Base-by-base conservation (phyloP, 1,284 basidiomycete species). In the Moniliophthora roreri region DNA sequence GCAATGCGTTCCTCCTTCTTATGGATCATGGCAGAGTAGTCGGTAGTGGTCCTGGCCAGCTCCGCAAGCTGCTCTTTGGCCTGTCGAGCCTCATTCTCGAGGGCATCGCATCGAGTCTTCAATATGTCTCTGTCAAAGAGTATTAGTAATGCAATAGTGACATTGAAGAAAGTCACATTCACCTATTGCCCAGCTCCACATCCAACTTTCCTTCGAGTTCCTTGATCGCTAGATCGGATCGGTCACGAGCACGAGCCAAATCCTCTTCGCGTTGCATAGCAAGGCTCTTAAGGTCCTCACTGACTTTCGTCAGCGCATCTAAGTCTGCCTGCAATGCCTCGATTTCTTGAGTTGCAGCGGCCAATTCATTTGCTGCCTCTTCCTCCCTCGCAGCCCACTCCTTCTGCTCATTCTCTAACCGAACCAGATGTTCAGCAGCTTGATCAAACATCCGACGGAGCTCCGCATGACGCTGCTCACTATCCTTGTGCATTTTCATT, bases 1-100 rank as follows among this genome's bases (percentile, higher is more conserved):
- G 74, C 63, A 18, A 92, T 78, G 26, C 91, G 87, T 4, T 81
- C 80, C 58, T 96, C 91, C 70, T 93, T 93, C 67, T 81, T 79
- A 67, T 87, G 79, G 58, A 96, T 83, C 72, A 90, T 85, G 8
- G 75, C 72, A 36, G 93, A 88, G 63, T 94, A 91, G 32, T 93
- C 91, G 2, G 82, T 85, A 4, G 89, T 82, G 0, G 89, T 87
- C 23, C 89, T 82, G 10, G 84, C 79, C 62, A 94, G 70, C 66
- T 97, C 93, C 3, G 85, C 73, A 1, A 93, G 76, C 63, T 95
- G 91, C 46, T 88, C 85, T 59, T 89, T 89, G n/a, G 85, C 76
- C 51, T 88, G 81, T 20, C 89, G 82, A 20, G 82, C 74, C 46
- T 89, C 86, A 46, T 80, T 77, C 62, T 89, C 89, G 3, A 91